Conservation (phyloP, 2,329 filamentous ascomycete genomes). For the Tolypocladium guangdongense region DNA sequence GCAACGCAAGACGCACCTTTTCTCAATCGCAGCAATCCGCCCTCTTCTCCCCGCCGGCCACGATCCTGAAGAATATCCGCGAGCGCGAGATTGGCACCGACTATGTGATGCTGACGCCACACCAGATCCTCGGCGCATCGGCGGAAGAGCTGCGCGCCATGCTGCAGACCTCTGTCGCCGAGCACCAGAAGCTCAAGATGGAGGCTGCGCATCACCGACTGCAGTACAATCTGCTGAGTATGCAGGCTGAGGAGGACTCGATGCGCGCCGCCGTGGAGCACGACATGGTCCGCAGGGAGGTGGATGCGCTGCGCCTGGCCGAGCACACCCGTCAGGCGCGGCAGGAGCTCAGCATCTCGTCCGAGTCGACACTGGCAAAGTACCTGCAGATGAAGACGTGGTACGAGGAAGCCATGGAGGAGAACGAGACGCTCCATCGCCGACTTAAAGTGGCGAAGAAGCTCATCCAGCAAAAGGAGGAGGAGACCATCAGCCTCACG, state of each 20-base stretch:
- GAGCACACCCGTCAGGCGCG: slow-evolving; percentile 57
- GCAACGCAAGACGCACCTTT: slow-evolving; percentile 15
- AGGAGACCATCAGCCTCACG: slow-evolving; percentile 55
- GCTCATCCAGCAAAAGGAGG: slow-evolving; percentile 66
- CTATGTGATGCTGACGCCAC: slow-evolving; percentile 34
- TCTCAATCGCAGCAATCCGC: slow-evolving; percentile 34
- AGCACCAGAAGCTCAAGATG: slow-evolving; percentile 58
- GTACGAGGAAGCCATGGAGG: slow-evolving; percentile 55
- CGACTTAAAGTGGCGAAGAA: slow-evolving; percentile 65
- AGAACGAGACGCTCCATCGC: slow-evolving; percentile 52
- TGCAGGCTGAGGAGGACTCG: slow-evolving; percentile 75
- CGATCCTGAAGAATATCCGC: slow-evolving; percentile 25
- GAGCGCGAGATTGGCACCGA: slow-evolving; percentile 22
- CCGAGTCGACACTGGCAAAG: slow-evolving; percentile 42
- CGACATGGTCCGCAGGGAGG: slow-evolving; percentile 79
- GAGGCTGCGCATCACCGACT: slow-evolving; percentile 84
- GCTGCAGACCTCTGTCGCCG: slow-evolving; percentile 42
- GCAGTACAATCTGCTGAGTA: slow-evolving; percentile 72
- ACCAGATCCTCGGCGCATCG: slow-evolving; percentile 41
- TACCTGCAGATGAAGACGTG: slow-evolving; percentile 53
- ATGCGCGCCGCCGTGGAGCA: slow-evolving; percentile 86
- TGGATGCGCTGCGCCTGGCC: slow-evolving; percentile 68
- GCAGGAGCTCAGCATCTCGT: slow-evolving; percentile 38
- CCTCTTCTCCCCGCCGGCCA: slow-evolving; percentile 45
- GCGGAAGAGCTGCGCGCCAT: slow-evolving; percentile 45